Evolutionary conservation across 2,329 filamentous ascomycete genomes (phyloP).

Genomic region (Fusarium beomiforme): DNA sequence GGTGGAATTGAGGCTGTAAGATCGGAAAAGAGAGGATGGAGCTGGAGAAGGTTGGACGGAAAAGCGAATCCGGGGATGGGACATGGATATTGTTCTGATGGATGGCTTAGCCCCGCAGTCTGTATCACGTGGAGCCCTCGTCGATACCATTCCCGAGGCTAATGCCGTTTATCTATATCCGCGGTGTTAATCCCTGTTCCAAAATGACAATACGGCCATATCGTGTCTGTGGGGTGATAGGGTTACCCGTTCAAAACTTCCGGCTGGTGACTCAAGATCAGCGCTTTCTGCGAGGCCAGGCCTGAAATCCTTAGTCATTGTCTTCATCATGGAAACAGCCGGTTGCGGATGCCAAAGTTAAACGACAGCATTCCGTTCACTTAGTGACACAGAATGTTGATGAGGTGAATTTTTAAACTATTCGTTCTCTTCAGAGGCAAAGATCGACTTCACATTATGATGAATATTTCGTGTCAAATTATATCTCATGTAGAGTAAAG

Average conservation of each 20-base stretch:
- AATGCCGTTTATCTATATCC: background rate
- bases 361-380: too few species aligned
- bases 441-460: too few species aligned
- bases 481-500: too few species aligned
- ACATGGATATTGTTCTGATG: slow-evolving; percentile 6
- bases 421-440: too few species aligned
- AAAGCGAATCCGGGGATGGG: slow-evolving; percentile 13
- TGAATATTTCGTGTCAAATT: too few species aligned
- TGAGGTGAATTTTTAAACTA: too few species aligned
- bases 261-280: too few species aligned
- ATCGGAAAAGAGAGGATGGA: slow-evolving; percentile 12
- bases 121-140: slow-evolving; percentile 6
- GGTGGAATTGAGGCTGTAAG: background rate
- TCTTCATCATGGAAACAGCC: too few species aligned
- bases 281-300: background rate
- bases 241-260: background rate
- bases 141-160: background rate
- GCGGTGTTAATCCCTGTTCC: background rate
- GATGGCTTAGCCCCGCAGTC: slow-evolving; percentile 3
- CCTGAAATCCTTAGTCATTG: too few species aligned
- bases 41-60: background rate
- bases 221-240: background rate
- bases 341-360: too few species aligned
- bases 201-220: background rate
- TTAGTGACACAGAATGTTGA: too few species aligned